Percentiles rank a stretch among this genome's conserved stretches.
Evolutionary conservation across 768 basidiomycete species (phyloP).

Genomic region (Rhizopogon vinicolor): DNA sequence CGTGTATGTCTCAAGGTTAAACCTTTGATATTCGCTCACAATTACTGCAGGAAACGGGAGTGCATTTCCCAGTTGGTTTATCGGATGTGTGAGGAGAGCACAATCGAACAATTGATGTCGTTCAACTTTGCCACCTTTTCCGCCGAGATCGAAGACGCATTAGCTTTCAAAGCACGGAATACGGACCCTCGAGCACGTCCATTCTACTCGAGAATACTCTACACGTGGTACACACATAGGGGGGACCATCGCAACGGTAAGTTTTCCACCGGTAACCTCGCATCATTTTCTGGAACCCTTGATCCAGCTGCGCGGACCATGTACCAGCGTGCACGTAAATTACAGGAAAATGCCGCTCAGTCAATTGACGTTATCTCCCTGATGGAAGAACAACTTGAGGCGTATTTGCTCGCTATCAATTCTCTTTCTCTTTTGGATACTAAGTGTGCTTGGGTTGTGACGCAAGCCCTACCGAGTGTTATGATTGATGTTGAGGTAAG

Average conservation of each 20-base stretch:
- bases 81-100: conserved; percentile 88
- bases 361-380: conserved; percentile 34
- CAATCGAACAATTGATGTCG: conserved; percentile 70
- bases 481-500: conserved; percentile 42
- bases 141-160: conserved; percentile 81
- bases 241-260: conserved; percentile 91
- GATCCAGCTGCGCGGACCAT: conserved; percentile 79
- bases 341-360: conserved; percentile 43
- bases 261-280: conserved; percentile 22
- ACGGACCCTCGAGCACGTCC: conserved; percentile 83
- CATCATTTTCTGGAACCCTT: conserved; percentile 19
- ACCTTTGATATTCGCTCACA: conserved; percentile 5
- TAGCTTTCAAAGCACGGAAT: conserved; percentile 92
- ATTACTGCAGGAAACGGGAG: conserved; percentile 64
- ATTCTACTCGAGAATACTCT: conserved; percentile 87
- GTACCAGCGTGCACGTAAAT: conserved; percentile 86
- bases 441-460: conserved; percentile 78
- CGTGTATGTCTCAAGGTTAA: conserved; percentile 52
- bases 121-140: conserved; percentile 84
- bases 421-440: conserved; percentile 78
- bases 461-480: conserved; percentile 49
- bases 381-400: conserved; percentile 70
- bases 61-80: conserved; percentile 80
- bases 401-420: conserved; percentile 85
- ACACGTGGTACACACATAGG: conserved; percentile 85